phyloP scores from a whole-genome alignment of 805 yeast genomes.

The Diddensiella santjacobensis region DNA sequence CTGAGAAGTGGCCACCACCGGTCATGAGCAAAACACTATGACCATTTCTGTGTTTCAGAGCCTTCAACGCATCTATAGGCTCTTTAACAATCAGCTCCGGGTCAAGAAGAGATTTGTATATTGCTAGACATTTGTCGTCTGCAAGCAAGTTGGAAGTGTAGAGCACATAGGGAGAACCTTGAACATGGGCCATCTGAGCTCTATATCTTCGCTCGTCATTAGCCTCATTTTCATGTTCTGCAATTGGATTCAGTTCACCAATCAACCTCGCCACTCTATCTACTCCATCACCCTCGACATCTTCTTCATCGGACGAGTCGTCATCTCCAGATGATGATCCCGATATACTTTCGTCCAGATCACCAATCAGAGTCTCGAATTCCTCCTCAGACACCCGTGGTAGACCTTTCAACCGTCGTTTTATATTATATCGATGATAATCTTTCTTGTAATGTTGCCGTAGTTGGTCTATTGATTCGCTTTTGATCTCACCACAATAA shows the following conservation, averaged over 20 bases:
- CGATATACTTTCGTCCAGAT: constrained; percentile 43
- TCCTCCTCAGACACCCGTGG: constrained; percentile 50
- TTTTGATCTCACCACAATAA: constrained; percentile 16
- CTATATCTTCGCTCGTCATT: constrained; percentile 8
- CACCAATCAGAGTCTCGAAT: constrained; percentile 53
- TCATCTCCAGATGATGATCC: constrained; percentile 48
- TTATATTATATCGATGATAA: constrained; percentile 55
- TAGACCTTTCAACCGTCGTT: constrained; percentile 46
- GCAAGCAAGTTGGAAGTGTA: constrained; percentile 50
- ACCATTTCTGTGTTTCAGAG: constrained; percentile 34
- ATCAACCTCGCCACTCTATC: constrained; percentile 6
- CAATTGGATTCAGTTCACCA: background rate
- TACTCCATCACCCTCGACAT: constrained; percentile 4
- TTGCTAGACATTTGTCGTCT: constrained; percentile 51
- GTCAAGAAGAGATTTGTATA: constrained; percentile 61
- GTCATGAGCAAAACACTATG: constrained; percentile 82
- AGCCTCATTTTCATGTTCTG: constrained; percentile 7
- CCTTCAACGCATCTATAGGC: constrained; percentile 49
- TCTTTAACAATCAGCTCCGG: constrained; percentile 36
- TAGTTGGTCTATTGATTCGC: constrained; percentile 1
- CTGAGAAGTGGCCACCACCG: constrained; percentile 98
- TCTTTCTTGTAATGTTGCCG: constrained; percentile 55
- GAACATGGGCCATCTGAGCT: constrained; percentile 23
- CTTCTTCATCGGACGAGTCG: constrained; percentile 34
- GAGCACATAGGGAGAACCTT: constrained; percentile 60